Evolutionary conservation across 2,329 filamentous ascomycete genomes (phyloP), one percentile per base, ranked within the genome.

Genomic region (Fusarium incarnatum): DNA sequence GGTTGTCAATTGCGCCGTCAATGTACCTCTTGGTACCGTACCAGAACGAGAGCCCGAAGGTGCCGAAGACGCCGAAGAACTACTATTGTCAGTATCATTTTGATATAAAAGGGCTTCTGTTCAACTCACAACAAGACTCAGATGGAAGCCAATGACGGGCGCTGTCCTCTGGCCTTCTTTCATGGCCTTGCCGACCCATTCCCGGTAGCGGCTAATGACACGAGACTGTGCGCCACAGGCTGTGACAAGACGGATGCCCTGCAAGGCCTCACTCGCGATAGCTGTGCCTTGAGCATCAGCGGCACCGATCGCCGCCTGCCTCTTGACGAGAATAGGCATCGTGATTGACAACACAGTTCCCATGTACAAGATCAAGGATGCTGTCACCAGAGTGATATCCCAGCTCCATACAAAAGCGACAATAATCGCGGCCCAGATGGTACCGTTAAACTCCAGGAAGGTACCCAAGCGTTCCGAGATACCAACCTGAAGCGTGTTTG

Each of bases 371-470:
- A 88, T 73, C 1, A 83, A 75, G 0, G 84, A 81, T 37, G 83
- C 85, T 1, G 83, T 81, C 3, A 86, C 85, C 22, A 88, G 74
- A 0, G 84, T 88, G 18, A 88, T 77, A 11, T 84, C 77, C 83
- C 85, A 86, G 8, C 82, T 85, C 69, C 85, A 86, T 8, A 80
- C 75, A 63, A 88, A 88, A 0, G 86, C 82, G 50, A 88, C 82
- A 8, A 82, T 79, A 18, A 86, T 78, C 25, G 86, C 83, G 0
- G 84, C 76, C 44, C 82, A 74, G 3, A 85, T 74, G 0, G 84
- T 78, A 6, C 82, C 78, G 8, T 82, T 67, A 11, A 79, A 82
- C 68, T 85, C 81, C 30, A 86, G 72, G 6, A 86, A 77, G 0
- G 77, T 79, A 0, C 81, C 80, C 5, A 88, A 77, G 25, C 84